These are phyloP conservation scores for Cyberlindnera xylosilytica DNA, from an alignment of 805 yeast genomes.

Conservation along the genomic window DNA sequence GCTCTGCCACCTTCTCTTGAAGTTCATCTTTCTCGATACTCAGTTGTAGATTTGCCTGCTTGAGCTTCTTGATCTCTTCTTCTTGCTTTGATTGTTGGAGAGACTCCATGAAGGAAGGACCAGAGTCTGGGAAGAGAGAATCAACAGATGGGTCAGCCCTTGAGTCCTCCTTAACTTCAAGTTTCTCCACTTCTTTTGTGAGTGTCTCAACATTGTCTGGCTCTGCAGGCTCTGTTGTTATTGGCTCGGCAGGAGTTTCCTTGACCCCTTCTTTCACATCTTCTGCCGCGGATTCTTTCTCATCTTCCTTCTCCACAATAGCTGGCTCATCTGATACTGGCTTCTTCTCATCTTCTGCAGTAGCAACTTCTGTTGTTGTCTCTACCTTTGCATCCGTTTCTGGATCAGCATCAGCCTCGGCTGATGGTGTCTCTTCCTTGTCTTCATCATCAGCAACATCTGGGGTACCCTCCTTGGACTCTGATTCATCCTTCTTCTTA, in stretches of 20 bases:
- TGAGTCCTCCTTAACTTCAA: slow-evolving; percentile 3
- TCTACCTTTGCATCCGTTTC: slow-evolving; percentile 5
- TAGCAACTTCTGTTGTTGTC: not conserved
- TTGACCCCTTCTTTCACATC: not conserved
- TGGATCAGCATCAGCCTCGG: not conserved
- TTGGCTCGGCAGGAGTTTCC: not conserved
- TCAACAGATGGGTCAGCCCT: slow-evolving; percentile 10
- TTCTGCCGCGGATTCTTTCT: not conserved
- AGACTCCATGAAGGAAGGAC: slow-evolving; percentile 28
- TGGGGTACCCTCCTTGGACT: slow-evolving; percentile 12
- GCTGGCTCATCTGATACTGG: not conserved
- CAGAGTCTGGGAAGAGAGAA: slow-evolving; percentile 17
- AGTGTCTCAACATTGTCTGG: no score
- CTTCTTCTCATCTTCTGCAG: no score
- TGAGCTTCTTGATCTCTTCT: slow-evolving; percentile 27
- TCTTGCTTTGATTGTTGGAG: slow-evolving; percentile 17
- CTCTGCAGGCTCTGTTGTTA: no score
- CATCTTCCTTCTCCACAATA: not conserved
- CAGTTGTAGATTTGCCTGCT: slow-evolving; percentile 31
- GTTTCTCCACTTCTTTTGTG: not conserved
- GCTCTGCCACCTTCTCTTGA: slow-evolving; percentile 27
- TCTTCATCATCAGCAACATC: slow-evolving; percentile 17
- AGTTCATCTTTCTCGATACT: slow-evolving; percentile 20
- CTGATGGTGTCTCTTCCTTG: not conserved
- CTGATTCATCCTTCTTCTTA: slow-evolving; percentile 23